These are phyloP conservation scores for Chrysoporthe puriensis DNA, from an alignment of 2,329 filamentous ascomycete genomes.

Conservation along the genomic window DNA sequence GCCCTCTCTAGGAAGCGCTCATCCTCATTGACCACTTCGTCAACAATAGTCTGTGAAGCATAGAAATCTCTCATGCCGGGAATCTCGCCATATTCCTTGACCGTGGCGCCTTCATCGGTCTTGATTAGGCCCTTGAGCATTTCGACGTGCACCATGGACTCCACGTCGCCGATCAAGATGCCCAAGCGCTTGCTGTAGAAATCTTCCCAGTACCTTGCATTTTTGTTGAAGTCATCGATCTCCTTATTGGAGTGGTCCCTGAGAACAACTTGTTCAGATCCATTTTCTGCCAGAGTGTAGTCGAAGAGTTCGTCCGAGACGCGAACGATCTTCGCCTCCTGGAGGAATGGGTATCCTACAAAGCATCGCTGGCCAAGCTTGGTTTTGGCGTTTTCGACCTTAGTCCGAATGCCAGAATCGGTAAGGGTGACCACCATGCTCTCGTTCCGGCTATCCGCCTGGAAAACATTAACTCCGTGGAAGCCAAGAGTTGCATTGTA, in stretches of 20 bases:
- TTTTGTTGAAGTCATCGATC: conserved; percentile 82
- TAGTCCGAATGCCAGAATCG: conserved; percentile 72
- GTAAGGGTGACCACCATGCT: conserved; percentile 90
- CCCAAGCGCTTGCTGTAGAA: conserved; percentile 90
- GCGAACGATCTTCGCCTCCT: conserved; percentile 86
- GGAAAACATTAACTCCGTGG: conserved; percentile 92
- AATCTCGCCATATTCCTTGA: conserved; percentile 91
- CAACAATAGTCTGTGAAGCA: conserved; percentile 88
- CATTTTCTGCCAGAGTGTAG: conserved; percentile 72
- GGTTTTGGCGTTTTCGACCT: conserved; percentile 70
- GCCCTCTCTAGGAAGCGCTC: conserved; percentile 89
- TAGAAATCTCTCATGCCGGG: conserved; percentile 86
- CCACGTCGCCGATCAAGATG: conserved; percentile 82
- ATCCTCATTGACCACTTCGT: conserved; percentile 87
- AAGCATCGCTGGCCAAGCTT: conserved; percentile 86
- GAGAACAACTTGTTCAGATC: conserved; percentile 63
- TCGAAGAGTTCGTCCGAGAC: conserved; percentile 94
- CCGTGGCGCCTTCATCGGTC: conserved; percentile 84
- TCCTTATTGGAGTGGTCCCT: conserved; percentile 75
- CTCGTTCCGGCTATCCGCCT: conserved; percentile 93
- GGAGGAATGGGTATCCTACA: conserved; percentile 92
- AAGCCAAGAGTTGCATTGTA: conserved; percentile 82
- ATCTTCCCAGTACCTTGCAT: conserved; percentile 80
- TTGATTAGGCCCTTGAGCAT: conserved; percentile 91
- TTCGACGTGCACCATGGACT: conserved; percentile 88